Percentiles rank a stretch among this genome's conserved stretches.
These are phyloP conservation scores for Aspergillus niger DNA, from an alignment of 2,329 filamentous ascomycete species.

Conservation along the genomic window DNA sequence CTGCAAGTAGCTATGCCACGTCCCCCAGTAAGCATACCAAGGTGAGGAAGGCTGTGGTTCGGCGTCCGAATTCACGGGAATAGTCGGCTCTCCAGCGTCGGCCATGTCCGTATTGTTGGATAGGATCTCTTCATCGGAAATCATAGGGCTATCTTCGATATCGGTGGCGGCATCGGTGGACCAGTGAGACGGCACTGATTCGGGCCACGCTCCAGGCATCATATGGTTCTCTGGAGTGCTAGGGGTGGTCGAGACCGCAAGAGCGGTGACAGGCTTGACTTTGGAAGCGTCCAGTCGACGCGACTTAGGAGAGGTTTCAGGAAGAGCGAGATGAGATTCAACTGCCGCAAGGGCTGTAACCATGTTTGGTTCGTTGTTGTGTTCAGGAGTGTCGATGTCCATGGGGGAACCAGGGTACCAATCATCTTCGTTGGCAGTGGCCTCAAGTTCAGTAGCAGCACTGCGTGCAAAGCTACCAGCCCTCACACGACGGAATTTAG, in stretches of 20 bases:
- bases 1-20: conserved; percentile 8
- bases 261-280: not conserved
- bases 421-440: not conserved
- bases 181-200: not conserved
- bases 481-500: conserved; percentile 20
- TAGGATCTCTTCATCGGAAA: conserved; percentile 9
- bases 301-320: not conserved
- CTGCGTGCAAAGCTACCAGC: not conserved
- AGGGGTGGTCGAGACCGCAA: not conserved
- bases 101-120: not conserved
- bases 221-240: not conserved
- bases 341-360: not conserved
- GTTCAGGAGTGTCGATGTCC: not conserved
- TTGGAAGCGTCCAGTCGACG: not conserved
- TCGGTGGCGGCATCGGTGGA: not conserved
- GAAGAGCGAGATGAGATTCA: not conserved
- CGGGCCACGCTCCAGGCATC: not conserved
- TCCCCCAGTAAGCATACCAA: conserved; percentile 6
- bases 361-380: not conserved
- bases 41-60: not conserved
- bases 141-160: not conserved
- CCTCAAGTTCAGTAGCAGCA: not conserved
- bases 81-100: not conserved
- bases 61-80: not conserved
- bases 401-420: not conserved